Evolutionary conservation across 2,329 filamentous ascomycete species (phyloP), one percentile per base, ranked within the genome.

Genomic region (Fonsecaea nubica): DNA sequence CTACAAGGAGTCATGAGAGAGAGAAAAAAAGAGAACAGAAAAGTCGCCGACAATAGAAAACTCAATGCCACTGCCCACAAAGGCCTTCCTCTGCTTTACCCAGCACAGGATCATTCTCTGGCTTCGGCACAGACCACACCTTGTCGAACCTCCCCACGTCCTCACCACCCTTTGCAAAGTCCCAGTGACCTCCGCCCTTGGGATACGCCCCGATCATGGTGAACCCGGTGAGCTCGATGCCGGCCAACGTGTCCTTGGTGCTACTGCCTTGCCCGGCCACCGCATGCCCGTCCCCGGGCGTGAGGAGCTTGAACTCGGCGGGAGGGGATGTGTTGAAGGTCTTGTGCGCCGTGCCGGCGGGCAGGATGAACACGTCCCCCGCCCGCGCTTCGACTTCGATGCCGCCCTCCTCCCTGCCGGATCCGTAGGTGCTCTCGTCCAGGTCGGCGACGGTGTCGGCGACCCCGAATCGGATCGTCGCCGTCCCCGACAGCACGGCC

Each of bases 141-240:
- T 76, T 71, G 57, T 80, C 76, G 70, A 79, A 83, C 15, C 75
- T 71, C 12, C 76, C 80, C 21, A 72, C 73, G 72, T 82, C 75
- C 66, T 82, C 80, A 1, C 81, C 82, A 8, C 81, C 83, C 2
- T 78, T 74, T 4, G 75, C 76, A 72, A 84, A 86, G 72, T 86
- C 84, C 85, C 85, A 87, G 10, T 76, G 74, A 0, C 76, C 76
- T 2, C 80, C 79, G 42, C 70, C 72, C 40, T 72, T 71, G 2
- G 83, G 84, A 77, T 88, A 88, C 4, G 84, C 84, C 0, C 86
- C 86, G 74, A 87, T 82, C 85, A 86, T 86, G 59, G 80, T 83
- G 69, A 85, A 86, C 0, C 83, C 83, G 1, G 73, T 69, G 4
- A 83, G 62, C 62, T 77, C 55, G 1, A 83, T 70, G 1, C 70